Evolutionary conservation across 2,329 filamentous ascomycete genomes (phyloP).

Genomic region (Tolypocladium endophyticum): DNA sequence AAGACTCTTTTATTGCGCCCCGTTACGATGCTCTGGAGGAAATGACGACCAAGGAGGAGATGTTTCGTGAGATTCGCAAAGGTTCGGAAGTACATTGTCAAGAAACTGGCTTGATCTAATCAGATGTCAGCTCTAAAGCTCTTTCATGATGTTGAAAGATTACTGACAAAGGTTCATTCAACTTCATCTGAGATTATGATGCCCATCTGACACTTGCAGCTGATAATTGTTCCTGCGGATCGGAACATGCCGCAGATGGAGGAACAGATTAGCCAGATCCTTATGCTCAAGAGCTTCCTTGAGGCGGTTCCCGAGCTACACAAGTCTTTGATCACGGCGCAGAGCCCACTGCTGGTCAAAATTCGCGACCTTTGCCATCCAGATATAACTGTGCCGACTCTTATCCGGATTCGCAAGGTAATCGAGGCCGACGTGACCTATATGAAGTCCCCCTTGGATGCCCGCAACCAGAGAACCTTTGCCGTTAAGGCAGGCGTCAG

Average conservation of each 20-base stretch:
- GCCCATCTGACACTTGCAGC: slow-evolving; percentile 26
- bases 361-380: slow-evolving; percentile 62
- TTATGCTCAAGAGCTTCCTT: slow-evolving; percentile 78
- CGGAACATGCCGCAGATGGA: slow-evolving; percentile 59
- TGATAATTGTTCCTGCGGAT: slow-evolving; percentile 65
- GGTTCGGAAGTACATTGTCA: slow-evolving; percentile 29
- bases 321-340: slow-evolving; percentile 54
- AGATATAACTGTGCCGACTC: slow-evolving; percentile 48
- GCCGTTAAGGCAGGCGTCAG: slow-evolving; percentile 80
- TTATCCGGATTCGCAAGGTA: slow-evolving; percentile 52
- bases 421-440: slow-evolving; percentile 78
- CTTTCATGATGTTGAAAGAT: slow-evolving; percentile 69
- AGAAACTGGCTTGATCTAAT: not conserved
- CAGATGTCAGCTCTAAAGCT: slow-evolving; percentile 50
- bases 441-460: slow-evolving; percentile 67
- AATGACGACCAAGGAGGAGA: slow-evolving; percentile 68
- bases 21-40: slow-evolving; percentile 81
- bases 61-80: slow-evolving; percentile 68
- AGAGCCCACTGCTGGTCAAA: slow-evolving; percentile 52
- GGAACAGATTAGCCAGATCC: slow-evolving; percentile 74
- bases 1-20: slow-evolving; percentile 52
- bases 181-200: too few relatives aligned
- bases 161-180: slow-evolving; percentile 52
- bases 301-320: slow-evolving; percentile 56
- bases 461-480: slow-evolving; percentile 83